Conservation (phyloP, 78 protist species). For the Dictyostelium brefeldianum region DNA sequence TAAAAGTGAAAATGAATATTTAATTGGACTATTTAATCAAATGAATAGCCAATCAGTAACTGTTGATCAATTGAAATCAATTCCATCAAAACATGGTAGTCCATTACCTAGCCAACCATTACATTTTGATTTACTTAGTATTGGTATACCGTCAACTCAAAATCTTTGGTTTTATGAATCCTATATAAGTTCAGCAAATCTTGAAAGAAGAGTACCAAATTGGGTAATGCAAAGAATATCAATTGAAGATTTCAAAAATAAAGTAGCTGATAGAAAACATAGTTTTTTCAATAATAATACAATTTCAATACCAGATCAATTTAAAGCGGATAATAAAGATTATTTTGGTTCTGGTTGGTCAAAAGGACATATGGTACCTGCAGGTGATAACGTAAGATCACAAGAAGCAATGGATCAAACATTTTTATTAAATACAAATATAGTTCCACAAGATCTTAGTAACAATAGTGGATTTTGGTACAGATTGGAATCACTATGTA, state of each 20-base stretch:
- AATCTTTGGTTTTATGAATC: slow-evolving; percentile 69
- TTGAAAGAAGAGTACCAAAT: slow-evolving; percentile 43
- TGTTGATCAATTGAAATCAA: neutral
- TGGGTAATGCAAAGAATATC: slow-evolving; percentile 59
- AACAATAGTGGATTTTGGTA: slow-evolving; percentile 70
- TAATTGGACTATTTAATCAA: neutral
- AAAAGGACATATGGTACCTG: slow-evolving; percentile 63
- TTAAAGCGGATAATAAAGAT: slow-evolving; percentile 56
- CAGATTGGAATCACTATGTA: slow-evolving; percentile 43
- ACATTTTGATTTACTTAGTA: neutral
- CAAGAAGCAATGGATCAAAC: slow-evolving; percentile 72
- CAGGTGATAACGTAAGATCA: slow-evolving; percentile 30
- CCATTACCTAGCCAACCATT: neutral
- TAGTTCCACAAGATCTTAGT: slow-evolving; percentile 55
- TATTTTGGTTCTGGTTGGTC: slow-evolving; percentile 58
- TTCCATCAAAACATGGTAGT: slow-evolving; percentile 25
- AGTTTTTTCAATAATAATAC: slow-evolving; percentile 24
- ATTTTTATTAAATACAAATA: slow-evolving; percentile 51
- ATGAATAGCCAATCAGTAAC: neutral
- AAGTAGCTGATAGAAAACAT: slow-evolving; percentile 27
- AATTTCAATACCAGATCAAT: neutral
- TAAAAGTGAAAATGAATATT: neutral
- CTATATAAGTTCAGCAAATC: neutral
- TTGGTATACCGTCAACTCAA: slow-evolving; percentile 23
- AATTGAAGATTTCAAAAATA: neutral